Evolutionary conservation across 2,329 filamentous ascomycete species (phyloP), one percentile per base, ranked within the genome.

Genomic region (Microdochium trichocladiopsis): DNA sequence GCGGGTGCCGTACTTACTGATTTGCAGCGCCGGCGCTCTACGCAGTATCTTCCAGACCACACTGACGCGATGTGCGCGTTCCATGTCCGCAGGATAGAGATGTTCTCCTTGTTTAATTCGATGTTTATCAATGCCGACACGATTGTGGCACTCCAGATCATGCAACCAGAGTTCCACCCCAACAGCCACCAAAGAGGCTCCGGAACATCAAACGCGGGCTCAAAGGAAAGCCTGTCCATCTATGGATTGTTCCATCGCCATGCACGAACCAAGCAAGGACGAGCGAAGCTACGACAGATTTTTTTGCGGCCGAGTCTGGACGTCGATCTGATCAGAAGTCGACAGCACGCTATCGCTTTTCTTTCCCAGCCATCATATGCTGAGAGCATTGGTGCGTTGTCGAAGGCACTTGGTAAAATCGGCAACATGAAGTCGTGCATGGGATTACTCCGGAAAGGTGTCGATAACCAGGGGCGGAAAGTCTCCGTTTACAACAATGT

Each of bases 61-160:
- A 69, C 74, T 14, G 73, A 75, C 25, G 75, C 76, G 2, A 65
- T 71, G n/a, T 61, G 72, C 10, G 69, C 80, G 43, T 88, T 88
- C 58, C 76, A 74, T 6, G 74, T 95, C 24, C 74, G 69, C 23
- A 77, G 74, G 1, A 69, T 96, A 11, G 79, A 88, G 61, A 92
- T 90, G 82, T 91, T 95, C 66, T 86, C 79, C 28, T 72, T 96
- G 23, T 67, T 69, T 36, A 65, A 75, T 51, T 72, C 72, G 50
- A 90, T 93, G 84, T 90, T 94, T 61, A 76, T 96, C 58, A 94
- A 90, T 59, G 73, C 80, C 2, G 90, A 96, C 62, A 88, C 92
- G 0, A 72, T 97, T 43, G 70, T 82, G 14, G 91, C 91, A 1
- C 77, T 99, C 9, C 93, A 96, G 61, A 89, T 99, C 25, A 76